Conservation (phyloP, 2,329 filamentous ascomycete genomes). For the Pestalotiopsis fici region DNA sequence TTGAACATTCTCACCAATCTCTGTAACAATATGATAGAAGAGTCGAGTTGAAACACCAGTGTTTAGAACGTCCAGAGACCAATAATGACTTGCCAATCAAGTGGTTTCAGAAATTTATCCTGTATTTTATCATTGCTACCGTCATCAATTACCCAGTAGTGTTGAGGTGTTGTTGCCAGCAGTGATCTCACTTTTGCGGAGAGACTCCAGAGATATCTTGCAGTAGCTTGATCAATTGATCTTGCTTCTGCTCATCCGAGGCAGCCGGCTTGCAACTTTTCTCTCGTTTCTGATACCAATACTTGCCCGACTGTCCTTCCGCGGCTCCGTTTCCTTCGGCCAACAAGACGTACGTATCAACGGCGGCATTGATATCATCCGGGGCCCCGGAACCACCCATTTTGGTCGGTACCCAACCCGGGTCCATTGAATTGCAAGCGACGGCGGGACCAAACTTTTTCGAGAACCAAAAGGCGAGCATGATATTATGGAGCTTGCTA, state of each 20-base stretch:
- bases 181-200: constrained; percentile 5
- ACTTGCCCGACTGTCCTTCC: constrained; percentile 33
- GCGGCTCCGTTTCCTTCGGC: constrained; percentile 37
- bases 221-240: constrained; percentile 39
- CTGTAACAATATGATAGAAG: no score
- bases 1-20: no score
- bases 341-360: constrained; percentile 47
- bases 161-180: no score
- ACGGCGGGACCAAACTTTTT: constrained; percentile 37
- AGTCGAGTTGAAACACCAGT: no score
- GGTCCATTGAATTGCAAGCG: constrained; percentile 49
- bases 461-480: constrained; percentile 57
- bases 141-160: no score
- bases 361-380: constrained; percentile 45
- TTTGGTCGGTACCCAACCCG: constrained; percentile 57
- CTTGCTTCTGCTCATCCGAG: constrained; percentile 41
- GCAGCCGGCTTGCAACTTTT: constrained; percentile 27
- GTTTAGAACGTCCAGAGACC: no score
- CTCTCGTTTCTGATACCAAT: constrained; percentile 36
- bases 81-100: no score
- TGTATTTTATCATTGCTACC: no score
- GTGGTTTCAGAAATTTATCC: no score
- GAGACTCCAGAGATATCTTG: constrained; percentile 24
- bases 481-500: constrained; percentile 56
- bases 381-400: constrained; percentile 51